Evolutionary conservation across 202 grass and related monocot genomes (phyloP), one percentile per base, ranked within the genome.

Genomic region (Carex arenaria): DNA sequence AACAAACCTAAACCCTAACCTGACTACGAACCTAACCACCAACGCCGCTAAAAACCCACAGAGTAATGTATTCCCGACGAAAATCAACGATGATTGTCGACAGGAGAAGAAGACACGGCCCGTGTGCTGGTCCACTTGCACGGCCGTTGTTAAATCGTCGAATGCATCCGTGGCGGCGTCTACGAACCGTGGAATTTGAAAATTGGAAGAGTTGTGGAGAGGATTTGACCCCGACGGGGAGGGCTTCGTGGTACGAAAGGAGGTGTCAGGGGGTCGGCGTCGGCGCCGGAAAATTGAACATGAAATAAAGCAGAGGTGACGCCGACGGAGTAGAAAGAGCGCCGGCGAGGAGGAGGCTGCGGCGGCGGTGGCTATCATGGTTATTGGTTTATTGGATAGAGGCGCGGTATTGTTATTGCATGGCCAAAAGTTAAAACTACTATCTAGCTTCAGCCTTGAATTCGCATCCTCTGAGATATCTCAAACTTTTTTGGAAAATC

Each of bases 61-160:
- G 6, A 95, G 82, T 53, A 95, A 49, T 55, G 78, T 68, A 42
- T 89, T 87, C 14, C 80, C 86, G 2, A 89, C 80, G 83, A 93
- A 98, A 40, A 87, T 47, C 76, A 98, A 76, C 60, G 92, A 95
- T 0, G 95, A 95, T 42, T 90, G 84, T 32, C 92, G 95, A 84
- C 92, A 98, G 55, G 95, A 93, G 78, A 98, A 85, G 23, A 94
- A 83, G 10, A 98, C 51, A 75, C 89, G 87, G 36, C 90, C 87
- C 4, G 87, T 80, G 9, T 61, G 40, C 54, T 64, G 66, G 43
- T 93, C 90, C 17, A 85, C 87, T 32, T 87, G 89, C 61, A 85
- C 87, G 55, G 90, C 49, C 4, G 77, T 91, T 28, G 89, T 85
- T 64, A 98, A 80, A 74, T 98, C 95, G 38, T 72, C 30, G 87